A percentile compares a stretch with the other conserved stretches of the same genome.
Evolutionary conservation across 2,329 filamentous ascomycete genomes (phyloP).

Genomic region (Neoarthrinium moseri): DNA sequence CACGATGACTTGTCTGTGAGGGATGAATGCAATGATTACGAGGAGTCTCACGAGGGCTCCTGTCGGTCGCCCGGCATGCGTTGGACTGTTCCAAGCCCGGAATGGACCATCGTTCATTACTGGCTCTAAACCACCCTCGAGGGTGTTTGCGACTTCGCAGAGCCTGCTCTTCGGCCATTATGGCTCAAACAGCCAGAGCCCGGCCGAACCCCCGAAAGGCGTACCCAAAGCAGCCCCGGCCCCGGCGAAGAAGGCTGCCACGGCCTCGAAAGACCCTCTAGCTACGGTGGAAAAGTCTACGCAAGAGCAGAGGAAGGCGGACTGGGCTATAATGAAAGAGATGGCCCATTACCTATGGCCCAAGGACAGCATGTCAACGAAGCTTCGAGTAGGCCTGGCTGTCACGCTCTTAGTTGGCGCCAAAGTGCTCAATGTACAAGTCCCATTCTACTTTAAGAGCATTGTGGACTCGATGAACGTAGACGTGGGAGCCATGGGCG

Average conservation of each 20-base stretch:
- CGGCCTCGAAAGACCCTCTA: slow-evolving; percentile 48
- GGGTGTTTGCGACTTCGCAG: slow-evolving; percentile 22
- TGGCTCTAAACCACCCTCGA: neutral
- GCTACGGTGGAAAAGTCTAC: slow-evolving; percentile 66
- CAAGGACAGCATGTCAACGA: slow-evolving; percentile 79
- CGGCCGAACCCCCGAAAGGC: slow-evolving; percentile 10
- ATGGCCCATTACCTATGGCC: slow-evolving; percentile 98
- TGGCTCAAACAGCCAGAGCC: slow-evolving; percentile 4
- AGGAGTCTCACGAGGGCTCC: slow-evolving; percentile 11
- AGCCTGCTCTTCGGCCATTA: slow-evolving; percentile 13
- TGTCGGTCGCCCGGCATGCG: slow-evolving; percentile 9
- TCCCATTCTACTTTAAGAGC: slow-evolving; percentile 98
- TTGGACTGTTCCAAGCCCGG: neutral
- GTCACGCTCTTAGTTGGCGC: slow-evolving; percentile 80
- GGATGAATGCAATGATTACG: slow-evolving; percentile 11
- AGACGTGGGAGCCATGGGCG: slow-evolving; percentile 82
- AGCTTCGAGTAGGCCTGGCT: slow-evolving; percentile 82
- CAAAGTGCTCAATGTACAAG: slow-evolving; percentile 95
- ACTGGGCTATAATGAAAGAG: slow-evolving; percentile 98
- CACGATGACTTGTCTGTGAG: slow-evolving; percentile 6
- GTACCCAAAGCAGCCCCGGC: slow-evolving; percentile 2
- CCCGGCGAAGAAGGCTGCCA: slow-evolving; percentile 11
- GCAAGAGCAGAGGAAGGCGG: slow-evolving; percentile 90
- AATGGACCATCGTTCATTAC: neutral
- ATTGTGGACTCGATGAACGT: slow-evolving; percentile 98